A percentile compares a stretch with the other conserved stretches of the same genome.
Conservation (phyloP, 352 stramenopile species). For the Elongisporangium anandrum region DNA sequence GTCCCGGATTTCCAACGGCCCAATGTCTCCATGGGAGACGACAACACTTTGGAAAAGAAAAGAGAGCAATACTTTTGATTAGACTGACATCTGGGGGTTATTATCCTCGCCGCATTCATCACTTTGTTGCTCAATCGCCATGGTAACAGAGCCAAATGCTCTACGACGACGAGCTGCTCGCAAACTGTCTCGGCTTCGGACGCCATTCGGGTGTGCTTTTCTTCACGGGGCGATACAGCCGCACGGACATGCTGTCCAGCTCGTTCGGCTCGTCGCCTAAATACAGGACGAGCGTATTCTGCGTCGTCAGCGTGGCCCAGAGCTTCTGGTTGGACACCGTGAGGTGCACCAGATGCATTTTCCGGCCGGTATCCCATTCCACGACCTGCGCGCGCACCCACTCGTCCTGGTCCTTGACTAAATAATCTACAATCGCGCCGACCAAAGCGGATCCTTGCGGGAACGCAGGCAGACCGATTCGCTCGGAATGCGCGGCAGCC, state of each 20-base stretch:
- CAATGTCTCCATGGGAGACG: too few species aligned
- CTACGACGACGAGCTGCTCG: conserved; percentile 2
- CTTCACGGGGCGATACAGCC: conserved; percentile 52
- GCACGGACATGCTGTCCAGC: conserved; percentile 53
- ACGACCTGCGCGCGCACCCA: conserved; percentile 71
- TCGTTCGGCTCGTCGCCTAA: conserved; percentile 48
- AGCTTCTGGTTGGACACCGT: conserved; percentile 52
- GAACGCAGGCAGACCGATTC: conserved; percentile 49
- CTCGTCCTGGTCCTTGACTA: conserved; percentile 55
- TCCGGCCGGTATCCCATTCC: conserved; percentile 56
- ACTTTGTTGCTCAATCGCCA: too few species aligned
- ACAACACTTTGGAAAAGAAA: too few species aligned
- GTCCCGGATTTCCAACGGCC: conserved; percentile 1
- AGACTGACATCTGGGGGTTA: too few species aligned
- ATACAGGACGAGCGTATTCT: conserved; percentile 71
- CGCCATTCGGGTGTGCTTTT: conserved; percentile 62
- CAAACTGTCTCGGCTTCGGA: conserved; percentile 68
- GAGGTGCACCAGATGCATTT: conserved; percentile 68
- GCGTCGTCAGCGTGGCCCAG: conserved; percentile 42
- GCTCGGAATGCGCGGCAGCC: conserved; percentile 13
- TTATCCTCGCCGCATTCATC: too few species aligned
- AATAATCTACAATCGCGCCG: conserved; percentile 74
- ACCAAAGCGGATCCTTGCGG: conserved; percentile 37
- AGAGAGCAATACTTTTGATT: too few species aligned
- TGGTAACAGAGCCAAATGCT: too few species aligned